Conservation (phyloP, 129 eudicot species). For the Pulicaria dysenterica region DNA sequence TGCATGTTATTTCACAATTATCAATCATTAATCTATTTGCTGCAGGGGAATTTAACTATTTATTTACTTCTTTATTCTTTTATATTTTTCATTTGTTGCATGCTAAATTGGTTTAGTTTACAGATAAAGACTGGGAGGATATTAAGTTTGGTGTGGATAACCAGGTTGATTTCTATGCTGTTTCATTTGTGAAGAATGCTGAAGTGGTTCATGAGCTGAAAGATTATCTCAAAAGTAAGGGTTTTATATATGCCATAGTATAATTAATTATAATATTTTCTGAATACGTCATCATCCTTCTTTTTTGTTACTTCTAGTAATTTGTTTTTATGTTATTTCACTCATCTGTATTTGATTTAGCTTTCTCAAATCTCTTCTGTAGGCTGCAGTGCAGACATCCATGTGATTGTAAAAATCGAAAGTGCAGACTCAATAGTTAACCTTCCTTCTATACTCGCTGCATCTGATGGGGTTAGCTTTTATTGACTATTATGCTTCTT, state of each 20-base stretch:
- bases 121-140: slow-evolving; percentile 99
- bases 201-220: slow-evolving; percentile 88
- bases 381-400: slow-evolving; percentile 89
- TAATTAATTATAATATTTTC: neutral
- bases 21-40: neutral
- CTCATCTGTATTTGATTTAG: neutral
- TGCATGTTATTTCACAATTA: neutral
- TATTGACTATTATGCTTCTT: neutral
- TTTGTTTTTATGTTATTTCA: neutral
- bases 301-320: neutral
- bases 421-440: slow-evolving; percentile 96
- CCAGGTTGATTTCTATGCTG: slow-evolving; percentile 93
- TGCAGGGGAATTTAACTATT: neutral
- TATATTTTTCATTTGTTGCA: slow-evolving; percentile 6
- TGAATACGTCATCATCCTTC: neutral
- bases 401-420: slow-evolving; percentile 86
- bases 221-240: slow-evolving; percentile 73
- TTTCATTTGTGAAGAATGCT: slow-evolving; percentile 94
- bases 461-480: slow-evolving; percentile 90
- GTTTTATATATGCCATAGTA: neutral
- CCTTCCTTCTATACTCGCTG: slow-evolving; percentile 85
- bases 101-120: slow-evolving; percentile 22
- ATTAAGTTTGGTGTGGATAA: slow-evolving; percentile 96
- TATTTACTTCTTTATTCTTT: neutral
- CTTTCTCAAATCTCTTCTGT: slow-evolving; percentile 28